These are phyloP conservation scores for Penicillium aurantiogriseum DNA, from an alignment of 2,329 filamentous ascomycete species.

Conservation along the genomic window DNA sequence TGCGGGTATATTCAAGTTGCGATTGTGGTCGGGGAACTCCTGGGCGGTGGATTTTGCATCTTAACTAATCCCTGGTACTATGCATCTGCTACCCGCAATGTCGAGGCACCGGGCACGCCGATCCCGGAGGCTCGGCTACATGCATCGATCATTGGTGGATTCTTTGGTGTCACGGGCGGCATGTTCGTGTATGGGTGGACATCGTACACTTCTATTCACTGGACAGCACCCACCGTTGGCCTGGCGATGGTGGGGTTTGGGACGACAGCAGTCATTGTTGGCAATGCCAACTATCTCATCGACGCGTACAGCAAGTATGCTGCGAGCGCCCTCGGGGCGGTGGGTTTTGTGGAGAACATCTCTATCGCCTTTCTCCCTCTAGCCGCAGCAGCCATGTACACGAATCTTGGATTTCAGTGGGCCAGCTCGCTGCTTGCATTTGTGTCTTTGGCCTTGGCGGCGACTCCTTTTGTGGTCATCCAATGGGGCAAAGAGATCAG, in stretches of 20 bases:
- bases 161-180: constrained; percentile 30
- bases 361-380: constrained; percentile 49
- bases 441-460: constrained; percentile 38
- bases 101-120: constrained; percentile 36
- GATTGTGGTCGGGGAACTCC: constrained; percentile 40
- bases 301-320: constrained; percentile 51
- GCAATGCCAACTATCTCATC: constrained; percentile 49
- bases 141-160: constrained; percentile 38
- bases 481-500: constrained; percentile 41
- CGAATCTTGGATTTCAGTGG: constrained; percentile 44
- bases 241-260: constrained; percentile 40
- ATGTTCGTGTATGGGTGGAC: constrained; percentile 39
- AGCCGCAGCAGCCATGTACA: constrained; percentile 41
- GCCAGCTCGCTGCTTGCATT: constrained; percentile 45
- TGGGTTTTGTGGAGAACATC: constrained; percentile 44
- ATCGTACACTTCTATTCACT: constrained; percentile 25
- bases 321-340: constrained; percentile 47
- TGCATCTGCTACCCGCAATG: constrained; percentile 24
- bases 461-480: constrained; percentile 43
- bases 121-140: constrained; percentile 46
- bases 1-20: constrained; percentile 40
- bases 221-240: constrained; percentile 34
- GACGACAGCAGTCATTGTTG: constrained; percentile 46
- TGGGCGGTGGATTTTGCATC: constrained; percentile 40
- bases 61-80: constrained; percentile 31